phyloP scores from a whole-genome alignment of 2,329 filamentous ascomycete species.

The Aspergillus cejpii region DNA sequence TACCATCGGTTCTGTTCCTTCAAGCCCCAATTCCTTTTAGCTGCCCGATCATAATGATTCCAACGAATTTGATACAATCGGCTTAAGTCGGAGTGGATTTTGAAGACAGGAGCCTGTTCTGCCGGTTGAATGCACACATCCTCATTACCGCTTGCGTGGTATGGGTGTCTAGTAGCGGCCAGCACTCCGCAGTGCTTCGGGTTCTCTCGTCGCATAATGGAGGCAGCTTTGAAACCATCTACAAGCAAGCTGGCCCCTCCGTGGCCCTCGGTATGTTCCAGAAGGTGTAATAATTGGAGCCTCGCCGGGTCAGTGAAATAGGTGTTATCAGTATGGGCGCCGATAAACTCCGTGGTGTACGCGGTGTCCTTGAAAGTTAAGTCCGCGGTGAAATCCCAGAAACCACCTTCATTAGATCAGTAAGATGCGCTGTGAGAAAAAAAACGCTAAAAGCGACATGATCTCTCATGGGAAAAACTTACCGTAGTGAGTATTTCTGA shows the following conservation, averaged over 20 bases:
- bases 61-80: constrained; percentile 65
- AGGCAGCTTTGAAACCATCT: constrained; percentile 73
- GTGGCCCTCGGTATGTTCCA: constrained; percentile 60
- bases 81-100: constrained; percentile 45
- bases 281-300: constrained; percentile 84
- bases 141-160: constrained; percentile 81
- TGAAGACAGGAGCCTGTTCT: constrained; percentile 64
- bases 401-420: constrained; percentile 45
- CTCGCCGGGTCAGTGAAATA: constrained; percentile 92
- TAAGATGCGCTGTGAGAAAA: neutral
- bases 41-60: constrained; percentile 86
- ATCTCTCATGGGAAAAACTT: constrained; percentile 33
- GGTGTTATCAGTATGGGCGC: constrained; percentile 87
- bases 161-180: constrained; percentile 54
- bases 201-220: constrained; percentile 50
- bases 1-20: constrained; percentile 63
- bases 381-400: constrained; percentile 85
- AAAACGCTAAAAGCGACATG: neutral
- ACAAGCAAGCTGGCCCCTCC: constrained; percentile 78
- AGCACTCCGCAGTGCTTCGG: constrained; percentile 54
- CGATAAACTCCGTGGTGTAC: constrained; percentile 78
- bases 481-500: constrained; percentile 87
- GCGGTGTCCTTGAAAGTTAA: constrained; percentile 82
- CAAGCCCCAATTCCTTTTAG: constrained; percentile 52
- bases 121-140: constrained; percentile 74